Evolutionary conservation across 1,284 basidiomycete genomes (phyloP), one percentile per base, ranked within the genome.

Genomic region (Uromyces viciae-fabae): DNA sequence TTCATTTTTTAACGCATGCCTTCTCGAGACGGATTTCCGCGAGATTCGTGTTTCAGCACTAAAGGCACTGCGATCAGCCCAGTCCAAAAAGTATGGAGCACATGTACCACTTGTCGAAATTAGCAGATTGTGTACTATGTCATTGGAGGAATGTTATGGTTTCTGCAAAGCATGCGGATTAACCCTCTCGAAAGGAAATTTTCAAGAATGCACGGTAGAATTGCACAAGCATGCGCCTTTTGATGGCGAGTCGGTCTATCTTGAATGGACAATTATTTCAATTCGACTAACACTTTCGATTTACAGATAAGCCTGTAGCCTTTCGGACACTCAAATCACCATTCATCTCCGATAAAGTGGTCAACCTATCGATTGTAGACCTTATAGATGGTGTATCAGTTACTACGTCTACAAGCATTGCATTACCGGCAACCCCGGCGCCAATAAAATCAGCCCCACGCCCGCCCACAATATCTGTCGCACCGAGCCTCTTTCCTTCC

Each of bases 1-100:
- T 54, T 88, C 87, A 0, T 90, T 88, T 83, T 86, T 90, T 14
- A 85, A 88, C 60, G 88, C 87, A 0, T 89, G 89, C 82, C 85
- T 90, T 19, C 87, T 88, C 4, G 88, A 89, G 82, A 86, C 88
- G 31, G 86, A 88, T 60, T 88, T 90, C 76, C 83, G 86, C 71
- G 88, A 88, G 31, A 86, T 90, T 14, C 84, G 89, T 22, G 85
- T 88, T 64, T 88, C 88, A 52, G 89, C 88, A 0, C 81, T 90
- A 43, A 86, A 88, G 42, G 87, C 88, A 0, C 84, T 90, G 77
- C 84, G 84, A n/a, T 85, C 86, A 58, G 86, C 87, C 0, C 78
- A 81, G 62, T 74, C 56, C 17, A 54, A 71, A 11, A 73, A 64
- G 58, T 81, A 81, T 42, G 78, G 78, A 14, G 69, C 56, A 28